phyloP scores from a whole-genome alignment of 768 basidiomycete genomes.

The Hypholoma fasciculare region DNA sequence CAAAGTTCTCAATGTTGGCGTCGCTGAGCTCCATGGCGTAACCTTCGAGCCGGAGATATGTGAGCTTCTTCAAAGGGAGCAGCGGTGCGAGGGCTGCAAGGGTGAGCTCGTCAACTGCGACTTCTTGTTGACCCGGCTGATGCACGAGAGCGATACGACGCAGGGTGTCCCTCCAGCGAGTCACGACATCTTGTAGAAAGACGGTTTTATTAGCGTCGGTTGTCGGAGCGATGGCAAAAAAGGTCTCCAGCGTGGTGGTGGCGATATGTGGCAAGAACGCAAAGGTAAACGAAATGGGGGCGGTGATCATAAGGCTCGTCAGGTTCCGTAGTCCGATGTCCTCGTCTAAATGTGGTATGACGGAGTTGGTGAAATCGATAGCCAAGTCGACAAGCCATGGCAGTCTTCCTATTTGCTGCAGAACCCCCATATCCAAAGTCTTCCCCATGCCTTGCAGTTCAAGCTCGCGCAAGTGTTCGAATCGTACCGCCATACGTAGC shows the following conservation, averaged over 20 bases:
- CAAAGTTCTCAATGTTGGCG: slow-evolving; percentile 22
- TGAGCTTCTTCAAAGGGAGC: slow-evolving; percentile 19
- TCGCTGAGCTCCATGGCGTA: slow-evolving; percentile 26
- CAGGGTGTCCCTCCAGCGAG: slow-evolving; percentile 24
- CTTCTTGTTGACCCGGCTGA: slow-evolving; percentile 8
- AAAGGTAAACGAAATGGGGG: slow-evolving; percentile 21
- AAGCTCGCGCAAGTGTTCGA: slow-evolving; percentile 21
- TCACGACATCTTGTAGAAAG: slow-evolving; percentile 19
- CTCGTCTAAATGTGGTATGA: slow-evolving; percentile 13
- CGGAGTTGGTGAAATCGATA: slow-evolving; percentile 25
- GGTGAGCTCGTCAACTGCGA: slow-evolving; percentile 13
- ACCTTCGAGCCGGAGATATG: slow-evolving; percentile 26
- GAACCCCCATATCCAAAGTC: slow-evolving; percentile 18
- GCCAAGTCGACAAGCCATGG: slow-evolving; percentile 24
- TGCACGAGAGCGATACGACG: slow-evolving; percentile 24
- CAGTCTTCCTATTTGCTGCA: slow-evolving; percentile 23
- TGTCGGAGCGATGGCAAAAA: slow-evolving; percentile 15
- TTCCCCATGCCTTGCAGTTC: slow-evolving; percentile 28
- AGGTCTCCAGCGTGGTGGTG: slow-evolving; percentile 19
- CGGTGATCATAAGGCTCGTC: slow-evolving; percentile 25
- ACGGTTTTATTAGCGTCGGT: slow-evolving; percentile 19
- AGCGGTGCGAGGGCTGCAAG: slow-evolving; percentile 21
- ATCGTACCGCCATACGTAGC: slow-evolving; percentile 19
- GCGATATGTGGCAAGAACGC: slow-evolving; percentile 23
- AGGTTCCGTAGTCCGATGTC: slow-evolving; percentile 28